Conservation (phyloP, 495 filamentous ascomycete genomes). For the Penicillium pulvis region DNA sequence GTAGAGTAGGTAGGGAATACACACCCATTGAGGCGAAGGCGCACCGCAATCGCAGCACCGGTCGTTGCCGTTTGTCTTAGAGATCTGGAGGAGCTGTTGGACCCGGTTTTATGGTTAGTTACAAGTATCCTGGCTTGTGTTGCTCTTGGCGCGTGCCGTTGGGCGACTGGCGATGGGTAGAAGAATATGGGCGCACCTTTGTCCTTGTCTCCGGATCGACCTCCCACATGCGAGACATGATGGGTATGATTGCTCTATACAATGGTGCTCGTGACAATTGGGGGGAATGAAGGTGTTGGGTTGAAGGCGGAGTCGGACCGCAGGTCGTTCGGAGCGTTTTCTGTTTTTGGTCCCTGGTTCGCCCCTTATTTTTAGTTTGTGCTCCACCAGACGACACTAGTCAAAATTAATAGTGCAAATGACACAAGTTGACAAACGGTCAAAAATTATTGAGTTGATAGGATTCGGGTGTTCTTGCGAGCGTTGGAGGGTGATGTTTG, state of each 20-base stretch:
- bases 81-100: slow-evolving; percentile 77
- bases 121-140: slow-evolving; percentile 1
- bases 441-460: slow-evolving; percentile 9
- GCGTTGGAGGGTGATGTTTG: not conserved
- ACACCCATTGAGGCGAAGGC: slow-evolving; percentile 90
- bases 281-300: slow-evolving; percentile 5
- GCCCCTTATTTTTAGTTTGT: slow-evolving; percentile 15
- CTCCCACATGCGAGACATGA: slow-evolving; percentile 83
- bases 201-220: slow-evolving; percentile 93
- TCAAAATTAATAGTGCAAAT: not conserved
- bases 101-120: slow-evolving; percentile 17
- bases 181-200: slow-evolving; percentile 61
- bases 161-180: slow-evolving; percentile 9
- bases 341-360: slow-evolving; percentile 11
- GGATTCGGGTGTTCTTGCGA: slow-evolving; percentile 17
- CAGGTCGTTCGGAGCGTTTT: slow-evolving; percentile 7
- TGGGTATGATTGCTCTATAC: slow-evolving; percentile 14
- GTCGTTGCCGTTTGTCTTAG: slow-evolving; percentile 83
- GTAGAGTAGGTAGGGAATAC: slow-evolving; percentile 12
- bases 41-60: slow-evolving; percentile 91
- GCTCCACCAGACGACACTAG: slow-evolving; percentile 9
- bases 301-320: slow-evolving; percentile 14
- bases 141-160: not conserved
- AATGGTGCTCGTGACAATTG: slow-evolving; percentile 9
- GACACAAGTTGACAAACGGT: not conserved